Evolutionary conservation across 2,329 filamentous ascomycete genomes (phyloP), one percentile per base, ranked within the genome.

Genomic region (Cercospora canescens): DNA sequence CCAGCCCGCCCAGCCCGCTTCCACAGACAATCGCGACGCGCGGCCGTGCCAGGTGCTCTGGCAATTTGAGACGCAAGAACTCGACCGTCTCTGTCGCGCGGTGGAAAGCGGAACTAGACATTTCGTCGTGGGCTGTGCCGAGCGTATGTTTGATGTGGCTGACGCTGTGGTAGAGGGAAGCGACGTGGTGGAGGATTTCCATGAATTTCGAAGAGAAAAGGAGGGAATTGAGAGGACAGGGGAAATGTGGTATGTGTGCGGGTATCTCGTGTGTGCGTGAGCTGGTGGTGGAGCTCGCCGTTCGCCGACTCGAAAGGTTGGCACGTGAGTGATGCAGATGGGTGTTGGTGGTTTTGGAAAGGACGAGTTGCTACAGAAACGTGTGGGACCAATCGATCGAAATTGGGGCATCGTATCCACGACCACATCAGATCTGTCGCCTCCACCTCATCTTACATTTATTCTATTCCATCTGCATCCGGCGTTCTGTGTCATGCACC

Each of bases 21-120:
- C 88, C 88, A 74, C 88, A 90, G 26, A 90, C 84, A 63, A 90
- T 87, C 41, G 86, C 88, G 67, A 89, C 82, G 64, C 82, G 81
- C 11, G 88, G 88, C 52, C 66, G 67, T 2, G 78, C 76, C 62
- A 84, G 80, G n/a, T 88, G 75, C 16, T 75, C 67, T 16, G 86
- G 86, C n/a, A 89, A 75, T 55, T 78, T 78, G 24, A 79, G 74
- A 58, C 79, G 81, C 24, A 89, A 76, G 70, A 83, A 85, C 16
- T 78, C 72, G 61, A 81, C 81, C 1, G 87, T 85, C 70, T 87
- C 85, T 50, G 74, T 78, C 7, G 82, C 83, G 16, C 78, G 78
- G 63, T 78, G 71, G 72, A 79, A 84, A n/a, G 77, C 75, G 50
- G 65, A 71, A 32, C 63, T 66, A 66, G 76, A 67, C 63, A 76